Percentiles rank a stretch among this genome's conserved stretches.
Evolutionary conservation across 768 basidiomycete genomes (phyloP).

Genomic region (Russula compacta): DNA sequence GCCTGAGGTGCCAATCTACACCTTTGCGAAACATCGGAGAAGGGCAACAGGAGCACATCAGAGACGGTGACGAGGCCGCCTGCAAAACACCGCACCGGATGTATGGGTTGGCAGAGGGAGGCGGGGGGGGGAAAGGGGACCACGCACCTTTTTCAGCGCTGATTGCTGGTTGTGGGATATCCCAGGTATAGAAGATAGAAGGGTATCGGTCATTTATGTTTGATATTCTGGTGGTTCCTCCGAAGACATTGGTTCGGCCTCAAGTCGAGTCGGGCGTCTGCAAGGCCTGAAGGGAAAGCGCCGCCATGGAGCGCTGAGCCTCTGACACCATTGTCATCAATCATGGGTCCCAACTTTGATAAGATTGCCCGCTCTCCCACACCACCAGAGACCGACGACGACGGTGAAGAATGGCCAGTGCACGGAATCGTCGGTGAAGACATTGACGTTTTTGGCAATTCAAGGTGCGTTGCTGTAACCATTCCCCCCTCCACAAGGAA

Average conservation of each 20-base stretch:
- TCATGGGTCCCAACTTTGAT: background rate
- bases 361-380: conserved; percentile 12
- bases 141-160: conserved; percentile 10
- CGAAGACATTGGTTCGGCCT: background rate
- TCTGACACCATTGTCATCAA: too few species aligned
- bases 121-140: background rate
- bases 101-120: background rate
- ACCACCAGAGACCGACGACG: conserved; percentile 10
- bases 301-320: background rate
- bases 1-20: conserved; percentile 45
- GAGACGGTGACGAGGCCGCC: conserved; percentile 40
- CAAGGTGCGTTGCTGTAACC: background rate
- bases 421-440: conserved; percentile 20
- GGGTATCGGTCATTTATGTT: conserved; percentile 6
- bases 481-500: background rate
- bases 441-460: conserved; percentile 15
- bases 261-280: background rate
- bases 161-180: conserved; percentile 1
- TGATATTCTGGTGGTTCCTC: background rate
- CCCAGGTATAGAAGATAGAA: conserved; percentile 11
- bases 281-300: background rate
- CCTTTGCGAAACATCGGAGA: conserved; percentile 45
- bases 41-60: conserved; percentile 42
- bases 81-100: conserved; percentile 22
- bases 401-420: conserved; percentile 18